Evolutionary conservation across 805 yeast species (phyloP).

Genomic region (Candida germanica): DNA sequence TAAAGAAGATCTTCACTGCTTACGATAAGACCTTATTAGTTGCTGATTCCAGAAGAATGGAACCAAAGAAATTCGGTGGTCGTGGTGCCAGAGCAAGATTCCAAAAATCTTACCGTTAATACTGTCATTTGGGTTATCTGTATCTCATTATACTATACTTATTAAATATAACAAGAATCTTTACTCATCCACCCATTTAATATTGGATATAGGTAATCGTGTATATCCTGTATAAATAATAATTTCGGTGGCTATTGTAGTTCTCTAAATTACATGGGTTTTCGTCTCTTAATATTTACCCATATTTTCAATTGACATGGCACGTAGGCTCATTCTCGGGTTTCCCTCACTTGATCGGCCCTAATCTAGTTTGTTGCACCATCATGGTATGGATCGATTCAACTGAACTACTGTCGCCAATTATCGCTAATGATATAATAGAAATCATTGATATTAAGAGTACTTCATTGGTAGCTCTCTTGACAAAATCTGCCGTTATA

Average conservation of each 20-base stretch:
- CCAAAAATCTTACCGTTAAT: slow-evolving; percentile 99
- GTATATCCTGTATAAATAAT: slow-evolving; percentile 9
- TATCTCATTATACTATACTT: slow-evolving; percentile 3
- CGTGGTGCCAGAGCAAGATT: slow-evolving; percentile 99
- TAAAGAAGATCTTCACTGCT: slow-evolving; percentile 94
- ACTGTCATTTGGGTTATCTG: slow-evolving; percentile 1
- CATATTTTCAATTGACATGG: no score
- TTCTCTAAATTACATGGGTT: no score
- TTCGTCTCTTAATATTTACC: no score
- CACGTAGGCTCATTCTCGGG: no score
- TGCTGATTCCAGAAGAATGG: slow-evolving; percentile 99
- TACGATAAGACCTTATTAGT: slow-evolving; percentile 99
- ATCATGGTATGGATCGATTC: slow-evolving; percentile 38
- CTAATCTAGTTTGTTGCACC: no score
- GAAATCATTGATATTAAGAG: slow-evolving; percentile 21
- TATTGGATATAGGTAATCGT: slow-evolving; percentile 8
- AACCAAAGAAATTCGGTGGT: slow-evolving; percentile 99
- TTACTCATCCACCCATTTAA: not conserved
- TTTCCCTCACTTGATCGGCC: no score
- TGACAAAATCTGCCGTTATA: slow-evolving; percentile 28
- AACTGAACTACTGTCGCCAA: slow-evolving; percentile 23
- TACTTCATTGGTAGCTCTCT: slow-evolving; percentile 25
- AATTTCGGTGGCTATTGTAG: no score
- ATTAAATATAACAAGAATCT: not conserved
- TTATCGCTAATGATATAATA: slow-evolving; percentile 20